Percentiles rank a stretch among this genome's conserved stretches.
These are phyloP conservation scores for Plantago lanceolata DNA, from an alignment of 305 asterid genomes.

Conservation along the genomic window DNA sequence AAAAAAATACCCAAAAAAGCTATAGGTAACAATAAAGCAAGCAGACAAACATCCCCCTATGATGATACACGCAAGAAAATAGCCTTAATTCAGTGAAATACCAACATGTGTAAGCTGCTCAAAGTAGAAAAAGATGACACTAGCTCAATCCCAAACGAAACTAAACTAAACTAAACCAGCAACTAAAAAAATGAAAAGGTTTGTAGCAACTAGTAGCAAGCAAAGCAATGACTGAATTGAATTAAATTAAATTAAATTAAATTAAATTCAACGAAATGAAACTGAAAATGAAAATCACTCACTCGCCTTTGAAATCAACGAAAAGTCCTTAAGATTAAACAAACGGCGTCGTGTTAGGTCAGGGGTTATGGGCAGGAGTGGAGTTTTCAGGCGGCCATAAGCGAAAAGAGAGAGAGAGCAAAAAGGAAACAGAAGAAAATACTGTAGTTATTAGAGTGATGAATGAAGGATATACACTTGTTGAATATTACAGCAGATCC, in stretches of 20 bases:
- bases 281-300: no score
- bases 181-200: no score
- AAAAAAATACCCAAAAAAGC: neutral
- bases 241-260: no score
- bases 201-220: no score
- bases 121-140: neutral
- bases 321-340: neutral
- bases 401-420: conserved; percentile 30
- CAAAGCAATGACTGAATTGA: no score
- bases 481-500: no score
- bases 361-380: conserved; percentile 11
- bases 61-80: neutral
- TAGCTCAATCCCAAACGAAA: no score
- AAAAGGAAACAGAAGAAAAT: neutral
- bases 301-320: neutral
- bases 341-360: neutral
- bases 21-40: neutral
- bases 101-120: neutral
- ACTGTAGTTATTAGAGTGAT: no score
- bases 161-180: no score
- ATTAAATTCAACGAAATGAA: neutral
- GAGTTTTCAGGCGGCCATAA: conserved; percentile 42
- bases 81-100: neutral
- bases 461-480: no score
- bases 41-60: neutral